phyloP scores from a whole-genome alignment of 2,329 filamentous ascomycete species.

The Thelonectria rubi region DNA sequence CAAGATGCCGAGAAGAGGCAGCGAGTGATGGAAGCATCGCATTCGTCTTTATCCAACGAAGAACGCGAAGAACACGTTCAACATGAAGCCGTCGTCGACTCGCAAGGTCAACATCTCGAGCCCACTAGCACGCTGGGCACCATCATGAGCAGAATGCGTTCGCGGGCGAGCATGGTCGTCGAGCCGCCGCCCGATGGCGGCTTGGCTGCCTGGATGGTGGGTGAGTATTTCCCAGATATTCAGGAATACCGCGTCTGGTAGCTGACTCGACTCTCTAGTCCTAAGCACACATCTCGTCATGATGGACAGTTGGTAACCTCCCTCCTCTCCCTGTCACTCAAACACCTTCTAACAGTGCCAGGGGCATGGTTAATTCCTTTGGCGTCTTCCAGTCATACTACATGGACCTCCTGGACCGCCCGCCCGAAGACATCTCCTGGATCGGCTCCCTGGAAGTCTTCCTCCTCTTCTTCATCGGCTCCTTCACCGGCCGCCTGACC shows the following conservation, averaged over 20 bases:
- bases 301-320: slow-evolving; percentile 57
- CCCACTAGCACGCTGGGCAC: slow-evolving; percentile 18
- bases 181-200: slow-evolving; percentile 63
- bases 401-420: slow-evolving; percentile 36
- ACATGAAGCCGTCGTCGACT: background rate
- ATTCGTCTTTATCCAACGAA: background rate
- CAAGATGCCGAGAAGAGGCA: slow-evolving; percentile 15
- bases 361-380: slow-evolving; percentile 64
- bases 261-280: slow-evolving; percentile 16
- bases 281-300: slow-evolving; percentile 53
- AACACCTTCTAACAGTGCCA: slow-evolving; percentile 23
- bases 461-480: slow-evolving; percentile 63
- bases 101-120: slow-evolving; percentile 12
- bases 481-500: slow-evolving; percentile 61
- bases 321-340: background rate
- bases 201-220: slow-evolving; percentile 55
- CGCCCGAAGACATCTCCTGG: slow-evolving; percentile 55
- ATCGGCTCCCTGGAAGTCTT: slow-evolving; percentile 65
- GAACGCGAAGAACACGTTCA: slow-evolving; percentile 1
- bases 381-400: slow-evolving; percentile 65
- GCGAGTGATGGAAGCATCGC: slow-evolving; percentile 1
- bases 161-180: background rate
- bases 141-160: slow-evolving; percentile 15
- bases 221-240: slow-evolving; percentile 40
- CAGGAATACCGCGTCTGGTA: background rate